Evolutionary conservation across 306 rosid genomes (phyloP).

Genomic region (Fragaria vesca): DNA sequence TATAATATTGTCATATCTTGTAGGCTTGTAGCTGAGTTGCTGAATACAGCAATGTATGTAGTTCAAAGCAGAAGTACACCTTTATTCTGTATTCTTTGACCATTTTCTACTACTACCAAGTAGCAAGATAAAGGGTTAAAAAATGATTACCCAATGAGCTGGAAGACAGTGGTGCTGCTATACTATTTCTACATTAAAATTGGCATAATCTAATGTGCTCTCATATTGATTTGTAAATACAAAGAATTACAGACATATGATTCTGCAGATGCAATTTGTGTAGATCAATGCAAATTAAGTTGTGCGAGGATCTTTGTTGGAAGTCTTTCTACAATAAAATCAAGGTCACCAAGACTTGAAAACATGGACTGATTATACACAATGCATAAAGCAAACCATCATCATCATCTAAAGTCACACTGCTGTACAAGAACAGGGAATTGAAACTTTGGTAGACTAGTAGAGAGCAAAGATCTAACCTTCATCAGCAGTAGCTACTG

Average conservation of each 20-base stretch:
- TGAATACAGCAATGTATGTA: slow-evolving; percentile 2
- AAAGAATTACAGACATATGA: neutral
- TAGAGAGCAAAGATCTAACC: slow-evolving; percentile 43
- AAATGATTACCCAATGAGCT: slow-evolving; percentile 3
- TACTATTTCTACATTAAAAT: neutral
- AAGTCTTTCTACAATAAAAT: neutral
- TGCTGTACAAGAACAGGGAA: neutral
- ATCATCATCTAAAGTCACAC: neutral
- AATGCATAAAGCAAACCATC: neutral
- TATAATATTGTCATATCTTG: neutral
- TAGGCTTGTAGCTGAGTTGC: neutral
- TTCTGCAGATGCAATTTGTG: neutral
- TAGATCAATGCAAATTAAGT: neutral
- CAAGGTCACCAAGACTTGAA: neutral
- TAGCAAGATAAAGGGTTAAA: slow-evolving; percentile 15
- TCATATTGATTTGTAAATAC: neutral
- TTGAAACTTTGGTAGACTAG: neutral
- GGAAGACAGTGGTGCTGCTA: slow-evolving; percentile 5
- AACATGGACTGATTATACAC: neutral
- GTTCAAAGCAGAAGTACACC: slow-evolving; percentile 16
- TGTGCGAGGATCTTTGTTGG: neutral
- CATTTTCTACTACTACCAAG: slow-evolving; percentile 7
- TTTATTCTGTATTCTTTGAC: slow-evolving; percentile 13
- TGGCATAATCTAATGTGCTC: neutral
- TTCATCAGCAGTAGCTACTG: slow-evolving; percentile 57